Base-by-base conservation (phyloP, 1,139 yeast genomes). In the Hyphopichia pseudoburtonii region DNA sequence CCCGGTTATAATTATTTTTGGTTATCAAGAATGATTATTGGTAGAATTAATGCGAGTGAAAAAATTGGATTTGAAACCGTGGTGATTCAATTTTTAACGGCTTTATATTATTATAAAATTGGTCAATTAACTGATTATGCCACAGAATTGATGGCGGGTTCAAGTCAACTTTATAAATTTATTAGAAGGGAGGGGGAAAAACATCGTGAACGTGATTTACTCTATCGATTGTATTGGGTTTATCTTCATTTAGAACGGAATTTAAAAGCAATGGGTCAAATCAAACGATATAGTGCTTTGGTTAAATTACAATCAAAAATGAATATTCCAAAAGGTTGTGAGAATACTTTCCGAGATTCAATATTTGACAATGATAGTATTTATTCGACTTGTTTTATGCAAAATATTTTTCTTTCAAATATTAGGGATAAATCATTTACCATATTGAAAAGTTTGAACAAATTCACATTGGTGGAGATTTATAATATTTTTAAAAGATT, bases 361-460 rank as follows among this genome's bases (percentile, higher is more conserved):
- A 30, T 22, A 4, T 22, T 21, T 21, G 33, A 30, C 10, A 30
- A 30, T 15, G 19, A 30, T 22, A 21, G 19, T 17, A 30, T 30
- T 22, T 21, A 21, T 22, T 30, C 33, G 12, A 17, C 33, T n/a
- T 30, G 19, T 22, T 30, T 30, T 15, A 30, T 30, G 33, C 33
- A 21, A 22, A 30, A 15, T 21, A 15, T 30, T 10, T 30, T 21
- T 19, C 16, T 30, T 9, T 30, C 32, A 14, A 30, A 21, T 21
- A 30, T 21, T 5, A 27, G 18, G 8, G 29, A 27, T 27, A 27
- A 27, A 27, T 27, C 29, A 4, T 27, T 16, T 16, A 27, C 29
- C 3, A 16, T 27, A 16, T 27, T 27, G 15, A 14, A 27, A 27
- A 27, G 17, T 17, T 27, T 27, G 12, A 5, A 15, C 8, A 16